These are phyloP conservation scores for Quercus lobata DNA, from an alignment of 331 rosid genomes.

Conservation along the genomic window DNA sequence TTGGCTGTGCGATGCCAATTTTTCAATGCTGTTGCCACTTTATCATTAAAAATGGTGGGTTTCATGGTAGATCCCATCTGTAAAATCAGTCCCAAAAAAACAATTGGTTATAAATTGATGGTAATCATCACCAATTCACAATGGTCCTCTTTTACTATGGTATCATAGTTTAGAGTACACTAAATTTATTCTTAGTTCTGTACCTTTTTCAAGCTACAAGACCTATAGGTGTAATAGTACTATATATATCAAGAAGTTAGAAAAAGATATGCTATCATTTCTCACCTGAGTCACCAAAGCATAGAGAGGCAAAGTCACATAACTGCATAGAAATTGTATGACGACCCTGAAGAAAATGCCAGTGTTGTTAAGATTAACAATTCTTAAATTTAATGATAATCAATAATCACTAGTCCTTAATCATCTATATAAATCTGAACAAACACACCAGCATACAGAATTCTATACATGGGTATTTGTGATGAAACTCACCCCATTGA, in stretches of 20 bases:
- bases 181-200: too few relatives aligned
- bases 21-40: conserved; percentile 58
- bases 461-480: neutral
- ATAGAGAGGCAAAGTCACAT: conserved; percentile 71
- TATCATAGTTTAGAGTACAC: too few relatives aligned
- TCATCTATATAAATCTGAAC: neutral
- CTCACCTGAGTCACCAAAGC: conserved; percentile 79
- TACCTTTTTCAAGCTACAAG: too few relatives aligned
- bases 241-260: too few relatives aligned
- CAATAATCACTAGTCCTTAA: neutral
- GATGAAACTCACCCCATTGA: conserved; percentile 51
- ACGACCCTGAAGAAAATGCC: conserved; percentile 42
- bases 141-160: too few relatives aligned
- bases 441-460: neutral
- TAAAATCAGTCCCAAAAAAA: neutral
- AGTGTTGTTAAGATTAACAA: neutral
- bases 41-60: conserved; percentile 59
- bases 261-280: neutral
- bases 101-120: neutral
- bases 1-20: conserved; percentile 59
- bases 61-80: conserved; percentile 89
- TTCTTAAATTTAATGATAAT: neutral
- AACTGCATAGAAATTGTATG: conserved; percentile 59
- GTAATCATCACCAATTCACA: too few relatives aligned
- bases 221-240: too few relatives aligned